phyloP scores from a whole-genome alignment of 1,139 yeast genomes.

The Suhomyces bolitotheri region DNA sequence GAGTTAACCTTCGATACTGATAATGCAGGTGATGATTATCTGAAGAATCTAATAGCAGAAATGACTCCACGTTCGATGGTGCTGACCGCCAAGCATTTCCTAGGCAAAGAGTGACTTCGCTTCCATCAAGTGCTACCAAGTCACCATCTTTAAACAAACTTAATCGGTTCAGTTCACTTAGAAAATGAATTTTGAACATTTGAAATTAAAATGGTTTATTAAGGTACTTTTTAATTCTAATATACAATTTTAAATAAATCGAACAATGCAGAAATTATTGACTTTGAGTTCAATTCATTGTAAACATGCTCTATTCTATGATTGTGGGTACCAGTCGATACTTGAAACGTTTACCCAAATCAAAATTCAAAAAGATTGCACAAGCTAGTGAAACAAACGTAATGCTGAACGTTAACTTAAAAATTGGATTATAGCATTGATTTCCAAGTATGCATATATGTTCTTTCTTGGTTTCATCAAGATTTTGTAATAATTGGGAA shows the following conservation, averaged over 20 bases:
- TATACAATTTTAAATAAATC: no score
- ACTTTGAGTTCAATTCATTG: no score
- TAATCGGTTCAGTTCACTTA: conserved; percentile 26
- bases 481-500: conserved; percentile 16
- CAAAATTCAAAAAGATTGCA: conserved; percentile 11
- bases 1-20: conserved; percentile 53
- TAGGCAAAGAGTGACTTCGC: conserved; percentile 28
- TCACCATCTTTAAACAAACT: conserved; percentile 22
- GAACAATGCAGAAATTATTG: no score
- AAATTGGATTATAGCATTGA: conserved; percentile 46
- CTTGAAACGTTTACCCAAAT: conserved; percentile 1
- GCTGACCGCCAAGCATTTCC: conserved; percentile 37
- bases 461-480: conserved; percentile 1
- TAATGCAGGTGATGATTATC: conserved; percentile 10
- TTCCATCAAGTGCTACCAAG: conserved; percentile 18
- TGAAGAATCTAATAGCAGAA: conserved; percentile 4
- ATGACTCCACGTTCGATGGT: conserved; percentile 20
- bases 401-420: conserved; percentile 31
- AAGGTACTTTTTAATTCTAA: no score
- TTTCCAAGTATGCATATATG: conserved; percentile 39
- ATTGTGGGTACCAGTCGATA: background rate
- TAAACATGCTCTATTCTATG: background rate
- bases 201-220: no score
- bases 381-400: conserved; percentile 14
- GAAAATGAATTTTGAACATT: conserved; percentile 17